Conservation (phyloP, 768 basidiomycete genomes). For the Austroboletus eburneus region DNA sequence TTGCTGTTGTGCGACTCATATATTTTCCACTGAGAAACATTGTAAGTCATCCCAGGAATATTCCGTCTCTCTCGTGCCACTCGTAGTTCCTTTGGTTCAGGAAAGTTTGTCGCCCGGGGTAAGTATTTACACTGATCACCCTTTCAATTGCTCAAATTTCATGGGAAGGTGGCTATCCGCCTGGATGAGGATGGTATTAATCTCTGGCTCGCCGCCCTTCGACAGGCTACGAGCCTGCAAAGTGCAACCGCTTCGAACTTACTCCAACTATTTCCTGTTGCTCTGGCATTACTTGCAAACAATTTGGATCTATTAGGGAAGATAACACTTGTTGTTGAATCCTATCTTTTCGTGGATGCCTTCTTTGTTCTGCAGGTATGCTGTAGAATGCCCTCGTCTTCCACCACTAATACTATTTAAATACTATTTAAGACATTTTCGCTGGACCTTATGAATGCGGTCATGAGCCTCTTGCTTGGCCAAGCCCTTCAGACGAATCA, state of each 20-base stretch:
- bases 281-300: slow-evolving; percentile 52
- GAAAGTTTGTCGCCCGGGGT: slow-evolving; percentile 61
- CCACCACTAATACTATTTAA: slow-evolving; percentile 1
- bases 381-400: slow-evolving; percentile 1
- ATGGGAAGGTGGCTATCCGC: slow-evolving; percentile 53
- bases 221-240: slow-evolving; percentile 55
- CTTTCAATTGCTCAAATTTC: slow-evolving; percentile 1
- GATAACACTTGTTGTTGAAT: slow-evolving; percentile 63
- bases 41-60: slow-evolving; percentile 63
- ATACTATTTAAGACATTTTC: slow-evolving; percentile 45
- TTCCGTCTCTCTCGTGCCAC: slow-evolving; percentile 48
- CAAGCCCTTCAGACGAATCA: slow-evolving; percentile 50
- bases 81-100: slow-evolving; percentile 61
- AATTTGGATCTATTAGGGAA: slow-evolving; percentile 76
- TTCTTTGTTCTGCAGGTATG: slow-evolving; percentile 58
- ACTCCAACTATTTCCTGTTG: slow-evolving; percentile 61
- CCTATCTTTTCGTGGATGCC: slow-evolving; percentile 75
- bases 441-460: slow-evolving; percentile 54
- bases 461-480: slow-evolving; percentile 47
- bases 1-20: background rate
- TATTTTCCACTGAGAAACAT: slow-evolving; percentile 1
- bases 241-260: slow-evolving; percentile 49
- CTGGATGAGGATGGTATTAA: slow-evolving; percentile 76
- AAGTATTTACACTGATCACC: slow-evolving; percentile 14
- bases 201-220: slow-evolving; percentile 70